Base-by-base conservation (phyloP, 805 yeast species). In the Sungouiozyma intestinalis region DNA sequence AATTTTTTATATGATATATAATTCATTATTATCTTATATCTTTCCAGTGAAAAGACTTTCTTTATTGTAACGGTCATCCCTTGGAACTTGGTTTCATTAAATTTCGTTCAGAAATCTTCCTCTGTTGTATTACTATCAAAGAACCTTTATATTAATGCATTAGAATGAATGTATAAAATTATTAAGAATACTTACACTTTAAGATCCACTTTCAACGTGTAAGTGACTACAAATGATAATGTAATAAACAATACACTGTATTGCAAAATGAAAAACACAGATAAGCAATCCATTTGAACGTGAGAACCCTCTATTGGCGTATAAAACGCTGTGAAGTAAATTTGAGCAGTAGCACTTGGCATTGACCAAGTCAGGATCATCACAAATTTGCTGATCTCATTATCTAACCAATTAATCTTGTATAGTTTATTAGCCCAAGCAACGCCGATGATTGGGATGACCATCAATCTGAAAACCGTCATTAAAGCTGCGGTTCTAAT, bases 271-370 rank as follows among this genome's bases (percentile, higher is more conserved):
- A 85, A 72, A 19, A 73, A 69, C 9, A 83, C 68, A 0, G 94
- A 87, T 43, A 87, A 66, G 54, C 90, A 81, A 54, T 87, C 94
- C 77, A 86, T 77, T 59, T 85, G 88, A 3, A 51, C 18, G 35
- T 67, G 71, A 2, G 65, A 63, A 3, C 69, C 70, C 3, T 65
- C 69, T 5, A 81, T 76, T 15, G 92, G 94, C 1, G 88, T 79
- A 60, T 81, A 85, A 55, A 85, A 79, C 2, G 95, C 90, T 2
- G 97, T 88, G 49, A 88, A 72, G 61, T 87, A 90, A 14, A 90
- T 80, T 54, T 86, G 80, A 0, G 92, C 72, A 0, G 97, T 90
- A 0, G 96, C 94, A 40, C 85, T 80, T 0, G 97, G 97, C 45
- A 85, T 73, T 0, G 90, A 81, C 58, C 79, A 83, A 11, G 80